Base-by-base conservation (phyloP, 176 grass and related monocot species). In the Thalia dealbata region DNA sequence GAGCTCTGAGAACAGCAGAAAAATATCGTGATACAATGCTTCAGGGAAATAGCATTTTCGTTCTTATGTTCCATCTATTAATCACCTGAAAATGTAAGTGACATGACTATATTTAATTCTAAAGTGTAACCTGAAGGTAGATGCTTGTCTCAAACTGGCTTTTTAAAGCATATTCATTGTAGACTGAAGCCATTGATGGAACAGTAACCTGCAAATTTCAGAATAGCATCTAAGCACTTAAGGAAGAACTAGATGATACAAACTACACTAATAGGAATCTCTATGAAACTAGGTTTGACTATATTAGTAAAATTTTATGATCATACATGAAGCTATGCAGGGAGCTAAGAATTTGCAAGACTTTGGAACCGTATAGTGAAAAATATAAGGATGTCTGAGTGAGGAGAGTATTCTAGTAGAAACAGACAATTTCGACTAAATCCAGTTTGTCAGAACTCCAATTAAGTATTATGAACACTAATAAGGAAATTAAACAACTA, bases 71-170 rank as follows among this genome's bases (percentile, higher is more conserved):
- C 16, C 60, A 79, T 15, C 43, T 10, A 52, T 60, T 50, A 41
- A 21, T 69, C 11, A 71, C 52, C 73, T 25, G 11, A 78, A 72
- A 16, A 77, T 79, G 14, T 10, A 45, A 38, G 4, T 38, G 32
- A 38, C 32, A 38, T 2, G 32, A 38, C 32, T 38, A 43, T 50
- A 22, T 24, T 51, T 25, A 13, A 50, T n/a, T 24, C n/a, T n/a
- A 70, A 19, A 46, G 59, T 61, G 22, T 52, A 27, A 99, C 95
- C 95, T 99, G 90, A 69, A 99, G 90, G 84, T 99, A 99, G 43
- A 99, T 99, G 74, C 79, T 99, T 58, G 95, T 99, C 35, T 99
- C 95, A 0, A 88, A 99, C 81, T 99, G 95, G 64, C 95, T 99
- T 86, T 99, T 99, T 50, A 99, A 82, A 70, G 95, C 95, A 73